phyloP scores from a whole-genome alignment of 306 rosid species.

The Quercus ilex region DNA sequence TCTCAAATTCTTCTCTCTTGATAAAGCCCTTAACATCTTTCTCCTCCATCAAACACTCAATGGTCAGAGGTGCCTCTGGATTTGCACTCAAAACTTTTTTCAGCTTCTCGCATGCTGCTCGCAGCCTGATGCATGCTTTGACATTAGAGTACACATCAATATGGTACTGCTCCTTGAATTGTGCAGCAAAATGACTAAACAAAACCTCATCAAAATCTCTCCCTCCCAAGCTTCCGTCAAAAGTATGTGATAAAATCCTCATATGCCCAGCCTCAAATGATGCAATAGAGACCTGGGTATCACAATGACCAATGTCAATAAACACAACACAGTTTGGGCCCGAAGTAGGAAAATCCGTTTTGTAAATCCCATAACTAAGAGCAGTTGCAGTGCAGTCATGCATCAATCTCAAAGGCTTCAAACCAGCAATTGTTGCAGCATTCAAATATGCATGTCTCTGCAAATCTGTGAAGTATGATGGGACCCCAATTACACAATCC shows the following conservation, averaged over 20 bases:
- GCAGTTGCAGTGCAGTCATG: slow-evolving; percentile 98
- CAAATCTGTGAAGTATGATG: slow-evolving; percentile 77
- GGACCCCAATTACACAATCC: slow-evolving; percentile 88
- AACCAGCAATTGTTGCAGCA: slow-evolving; percentile 81
- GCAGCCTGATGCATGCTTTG: slow-evolving; percentile 76
- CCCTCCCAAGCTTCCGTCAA: slow-evolving; percentile 68
- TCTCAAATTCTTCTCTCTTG: slow-evolving; percentile 93
- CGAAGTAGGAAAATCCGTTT: slow-evolving; percentile 42
- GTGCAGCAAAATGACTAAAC: slow-evolving; percentile 60
- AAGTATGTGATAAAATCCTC: slow-evolving; percentile 72
- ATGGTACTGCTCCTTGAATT: slow-evolving; percentile 56
- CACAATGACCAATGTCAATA: slow-evolving; percentile 87
- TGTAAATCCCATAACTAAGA: slow-evolving; percentile 81
- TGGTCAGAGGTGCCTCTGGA: slow-evolving; percentile 87
- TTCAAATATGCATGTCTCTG: slow-evolving; percentile 83
- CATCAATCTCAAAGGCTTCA: slow-evolving; percentile 83
- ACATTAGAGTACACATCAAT: slow-evolving; percentile 67
- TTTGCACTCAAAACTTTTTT: slow-evolving; percentile 98
- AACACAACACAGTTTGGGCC: slow-evolving; percentile 54
- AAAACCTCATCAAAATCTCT: slow-evolving; percentile 82
- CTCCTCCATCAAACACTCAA: slow-evolving; percentile 98
- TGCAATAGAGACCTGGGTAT: slow-evolving; percentile 72
- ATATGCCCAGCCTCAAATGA: slow-evolving; percentile 67
- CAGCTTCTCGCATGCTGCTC: slow-evolving; percentile 85
- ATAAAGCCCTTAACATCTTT: slow-evolving; percentile 91